Percentiles rank a stretch among this genome's conserved stretches.
phyloP scores from a whole-genome alignment of 257 asterid species.

The Striga asiatica region DNA sequence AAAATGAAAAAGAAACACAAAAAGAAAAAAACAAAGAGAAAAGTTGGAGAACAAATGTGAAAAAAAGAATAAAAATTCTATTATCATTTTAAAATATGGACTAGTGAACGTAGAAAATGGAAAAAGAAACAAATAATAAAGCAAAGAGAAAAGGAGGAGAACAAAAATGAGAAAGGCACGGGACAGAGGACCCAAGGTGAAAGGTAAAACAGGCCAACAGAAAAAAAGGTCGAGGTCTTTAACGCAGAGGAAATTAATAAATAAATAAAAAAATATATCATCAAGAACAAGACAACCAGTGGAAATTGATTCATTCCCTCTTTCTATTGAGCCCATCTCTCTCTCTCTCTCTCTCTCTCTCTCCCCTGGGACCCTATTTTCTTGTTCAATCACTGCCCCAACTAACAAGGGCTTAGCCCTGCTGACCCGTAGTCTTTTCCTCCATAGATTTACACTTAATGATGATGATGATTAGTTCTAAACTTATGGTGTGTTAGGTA shows the following conservation, averaged over 20 bases:
- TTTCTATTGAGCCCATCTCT: conserved; percentile 15
- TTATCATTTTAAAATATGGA: too few species aligned
- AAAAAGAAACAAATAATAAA: too few species aligned
- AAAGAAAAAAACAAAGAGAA: too few species aligned
- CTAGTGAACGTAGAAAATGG: too few species aligned
- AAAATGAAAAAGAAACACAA: too few species aligned
- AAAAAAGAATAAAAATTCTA: too few species aligned
- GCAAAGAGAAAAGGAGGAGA: too few species aligned
- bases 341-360: conserved; percentile 15
- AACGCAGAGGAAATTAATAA: conserved; percentile 2
- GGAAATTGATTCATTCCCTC: conserved; percentile 19
- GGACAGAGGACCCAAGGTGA: too few species aligned
- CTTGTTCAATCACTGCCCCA: conserved; percentile 21
- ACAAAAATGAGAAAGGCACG: too few species aligned
- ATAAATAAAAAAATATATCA: conserved; percentile 3
- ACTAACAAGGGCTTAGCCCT: conserved; percentile 20
- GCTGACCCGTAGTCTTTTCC: conserved; percentile 22
- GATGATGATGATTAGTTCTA: conserved; percentile 1
- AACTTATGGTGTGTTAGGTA: conserved; percentile 7
- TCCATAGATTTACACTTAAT: conserved; percentile 3
- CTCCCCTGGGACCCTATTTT: conserved; percentile 3
- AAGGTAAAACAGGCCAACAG: too few species aligned
- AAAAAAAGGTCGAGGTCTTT: not conserved
- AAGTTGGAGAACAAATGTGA: not conserved
- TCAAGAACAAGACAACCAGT: conserved; percentile 8